phyloP scores from a whole-genome alignment of 2,329 filamentous ascomycete species.

The Cucurbitaria berberidis region DNA sequence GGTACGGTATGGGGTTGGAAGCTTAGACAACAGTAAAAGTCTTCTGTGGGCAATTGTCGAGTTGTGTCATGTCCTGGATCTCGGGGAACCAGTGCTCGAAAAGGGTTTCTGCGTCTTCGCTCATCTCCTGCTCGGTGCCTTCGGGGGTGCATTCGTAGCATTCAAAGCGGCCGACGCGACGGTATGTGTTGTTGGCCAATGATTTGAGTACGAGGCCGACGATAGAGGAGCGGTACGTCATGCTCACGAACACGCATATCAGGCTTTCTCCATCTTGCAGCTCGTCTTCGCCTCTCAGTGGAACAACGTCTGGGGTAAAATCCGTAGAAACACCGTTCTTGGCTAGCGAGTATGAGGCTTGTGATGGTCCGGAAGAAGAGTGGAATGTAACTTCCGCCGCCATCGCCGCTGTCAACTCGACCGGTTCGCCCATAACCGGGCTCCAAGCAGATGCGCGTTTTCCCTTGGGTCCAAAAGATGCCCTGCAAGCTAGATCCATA shows the following conservation, averaged over 20 bases:
- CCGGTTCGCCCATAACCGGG: conserved; percentile 35
- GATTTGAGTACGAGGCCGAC: conserved; percentile 41
- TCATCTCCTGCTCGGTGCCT: conserved; percentile 36
- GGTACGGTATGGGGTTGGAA: neutral
- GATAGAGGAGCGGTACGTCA: conserved; percentile 46
- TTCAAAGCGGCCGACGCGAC: conserved; percentile 44
- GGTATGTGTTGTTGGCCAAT: conserved; percentile 27
- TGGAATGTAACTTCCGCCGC: conserved; percentile 38
- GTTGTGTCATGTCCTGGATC: conserved; percentile 44
- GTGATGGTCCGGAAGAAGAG: neutral
- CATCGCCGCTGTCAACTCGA: conserved; percentile 45
- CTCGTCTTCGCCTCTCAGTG: conserved; percentile 34
- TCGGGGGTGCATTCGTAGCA: conserved; percentile 44
- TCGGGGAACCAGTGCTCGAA: conserved; percentile 47
- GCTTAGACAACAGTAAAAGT: conserved; percentile 39
- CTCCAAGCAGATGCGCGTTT: conserved; percentile 35
- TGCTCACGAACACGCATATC: conserved; percentile 42
- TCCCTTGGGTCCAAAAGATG: conserved; percentile 33
- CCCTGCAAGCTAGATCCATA: conserved; percentile 45
- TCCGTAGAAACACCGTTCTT: conserved; percentile 40
- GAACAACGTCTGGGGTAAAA: conserved; percentile 41
- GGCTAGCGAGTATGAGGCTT: conserved; percentile 21
- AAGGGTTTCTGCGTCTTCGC: conserved; percentile 44
- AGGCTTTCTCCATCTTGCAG: conserved; percentile 39
- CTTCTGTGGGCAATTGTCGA: conserved; percentile 39